A percentile compares a stretch with the other conserved stretches of the same genome.
Evolutionary conservation across 179 eudicot genomes (phyloP).

Genomic region (Actinidia chinensis): DNA sequence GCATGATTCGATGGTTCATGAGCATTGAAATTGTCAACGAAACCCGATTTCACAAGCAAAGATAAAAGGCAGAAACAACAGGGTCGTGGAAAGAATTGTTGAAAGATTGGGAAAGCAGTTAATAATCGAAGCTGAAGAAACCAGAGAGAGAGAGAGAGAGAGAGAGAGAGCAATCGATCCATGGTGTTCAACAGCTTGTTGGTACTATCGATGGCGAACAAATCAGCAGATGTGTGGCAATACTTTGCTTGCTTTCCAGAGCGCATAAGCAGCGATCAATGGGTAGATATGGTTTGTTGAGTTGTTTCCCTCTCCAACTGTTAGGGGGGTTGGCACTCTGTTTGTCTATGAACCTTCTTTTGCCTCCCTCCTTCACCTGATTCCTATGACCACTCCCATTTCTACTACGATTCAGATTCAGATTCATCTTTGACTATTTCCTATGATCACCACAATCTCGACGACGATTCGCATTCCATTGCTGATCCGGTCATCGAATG

Average conservation of each 20-base stretch:
- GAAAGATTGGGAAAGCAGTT: neutral
- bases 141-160: neutral
- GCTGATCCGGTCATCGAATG: no score
- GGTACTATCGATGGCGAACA: slow-evolving; percentile 30
- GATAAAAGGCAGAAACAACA: no score
- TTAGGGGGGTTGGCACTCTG: slow-evolving; percentile 30
- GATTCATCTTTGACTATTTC: no score
- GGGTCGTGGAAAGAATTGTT: no score
- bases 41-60: slow-evolving; percentile 7
- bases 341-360: slow-evolving; percentile 40
- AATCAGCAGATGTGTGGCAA: slow-evolving; percentile 35
- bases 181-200: slow-evolving; percentile 29
- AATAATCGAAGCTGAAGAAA: neutral
- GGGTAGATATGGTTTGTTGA: slow-evolving; percentile 29
- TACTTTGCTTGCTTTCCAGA: slow-evolving; percentile 31
- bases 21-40: no score
- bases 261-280: slow-evolving; percentile 22
- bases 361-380: slow-evolving; percentile 34
- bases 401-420: neutral
- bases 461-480: no score
- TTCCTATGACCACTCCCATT: neutral
- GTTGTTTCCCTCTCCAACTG: slow-evolving; percentile 36
- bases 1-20: no score
- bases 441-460: no score
- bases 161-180: neutral